phyloP scores from a whole-genome alignment of 2,329 filamentous ascomycete species.

The Cladosporium sp. region DNA sequence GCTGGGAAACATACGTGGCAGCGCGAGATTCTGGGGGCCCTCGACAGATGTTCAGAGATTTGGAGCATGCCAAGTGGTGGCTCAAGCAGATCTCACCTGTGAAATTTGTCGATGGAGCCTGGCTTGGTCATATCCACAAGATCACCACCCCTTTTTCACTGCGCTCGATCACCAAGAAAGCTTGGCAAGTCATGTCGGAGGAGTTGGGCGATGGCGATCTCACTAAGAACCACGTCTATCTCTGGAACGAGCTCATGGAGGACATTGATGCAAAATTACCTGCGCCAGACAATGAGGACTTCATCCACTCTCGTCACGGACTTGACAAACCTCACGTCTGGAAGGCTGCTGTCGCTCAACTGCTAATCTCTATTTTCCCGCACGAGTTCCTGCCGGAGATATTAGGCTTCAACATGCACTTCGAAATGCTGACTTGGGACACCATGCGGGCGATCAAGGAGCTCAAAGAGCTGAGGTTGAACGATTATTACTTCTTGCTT shows the following conservation, averaged over 20 bases:
- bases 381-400: slow-evolving; percentile 49
- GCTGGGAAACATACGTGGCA: neutral
- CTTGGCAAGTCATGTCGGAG: slow-evolving; percentile 41
- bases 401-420: slow-evolving; percentile 50
- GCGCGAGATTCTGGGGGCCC: neutral
- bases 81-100: neutral
- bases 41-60: neutral
- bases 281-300: slow-evolving; percentile 28
- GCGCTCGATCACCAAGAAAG: neutral
- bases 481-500: slow-evolving; percentile 48
- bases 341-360: slow-evolving; percentile 44
- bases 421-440: slow-evolving; percentile 41
- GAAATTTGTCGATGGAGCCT: neutral
- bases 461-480: slow-evolving; percentile 31
- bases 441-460: slow-evolving; percentile 31
- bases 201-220: slow-evolving; percentile 49
- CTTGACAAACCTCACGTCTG: slow-evolving; percentile 32
- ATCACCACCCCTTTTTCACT: neutral
- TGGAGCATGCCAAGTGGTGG: neutral
- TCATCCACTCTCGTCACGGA: slow-evolving; percentile 26
- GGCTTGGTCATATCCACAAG: neutral
- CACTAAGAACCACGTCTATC: slow-evolving; percentile 42
- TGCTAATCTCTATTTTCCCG: slow-evolving; percentile 47
- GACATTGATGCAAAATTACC: slow-evolving; percentile 31
- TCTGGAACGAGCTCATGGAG: slow-evolving; percentile 34